Conservation (phyloP, 75 land plant genomes). For the Chamaecyparis obtusa region DNA sequence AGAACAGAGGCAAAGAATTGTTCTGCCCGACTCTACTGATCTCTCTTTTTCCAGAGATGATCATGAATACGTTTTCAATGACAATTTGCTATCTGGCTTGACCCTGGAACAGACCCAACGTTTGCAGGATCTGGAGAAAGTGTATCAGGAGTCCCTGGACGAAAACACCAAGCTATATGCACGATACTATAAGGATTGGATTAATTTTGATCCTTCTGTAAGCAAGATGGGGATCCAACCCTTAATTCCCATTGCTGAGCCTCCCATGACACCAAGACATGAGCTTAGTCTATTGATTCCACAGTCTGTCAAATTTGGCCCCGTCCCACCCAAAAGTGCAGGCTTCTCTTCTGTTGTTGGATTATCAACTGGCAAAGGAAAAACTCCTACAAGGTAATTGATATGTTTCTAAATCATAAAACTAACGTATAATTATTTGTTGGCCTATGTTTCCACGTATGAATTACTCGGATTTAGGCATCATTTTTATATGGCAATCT, state of each 20-base stretch:
- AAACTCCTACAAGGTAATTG: constrained; percentile 4
- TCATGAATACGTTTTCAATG: constrained; percentile 37
- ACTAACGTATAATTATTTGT: background rate
- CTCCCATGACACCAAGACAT: constrained; percentile 56
- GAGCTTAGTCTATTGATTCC: constrained; percentile 53
- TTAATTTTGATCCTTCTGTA: constrained; percentile 33
- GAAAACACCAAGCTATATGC: constrained; percentile 57
- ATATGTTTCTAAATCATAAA: background rate
- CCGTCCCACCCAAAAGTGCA: constrained; percentile 49
- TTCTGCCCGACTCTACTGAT: constrained; percentile 40
- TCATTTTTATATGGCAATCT: background rate
- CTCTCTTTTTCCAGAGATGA: constrained; percentile 41
- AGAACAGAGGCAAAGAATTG: constrained; percentile 36
- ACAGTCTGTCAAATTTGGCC: constrained; percentile 53
- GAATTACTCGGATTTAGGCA: background rate
- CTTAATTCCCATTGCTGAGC: constrained; percentile 59
- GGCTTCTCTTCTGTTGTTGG: constrained; percentile 31
- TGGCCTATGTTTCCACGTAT: background rate
- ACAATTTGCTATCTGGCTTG: constrained; percentile 26
- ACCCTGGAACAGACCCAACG: constrained; percentile 50
- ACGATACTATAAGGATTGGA: constrained; percentile 52
- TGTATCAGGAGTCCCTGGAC: constrained; percentile 54
- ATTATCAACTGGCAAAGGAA: constrained; percentile 4
- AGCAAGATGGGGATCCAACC: constrained; percentile 37
- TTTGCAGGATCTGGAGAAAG: constrained; percentile 43